Percentiles rank a stretch among this genome's conserved stretches.
Evolutionary conservation across 2,329 filamentous ascomycete genomes (phyloP).

Genomic region (Aspergillus eucalypticola): DNA sequence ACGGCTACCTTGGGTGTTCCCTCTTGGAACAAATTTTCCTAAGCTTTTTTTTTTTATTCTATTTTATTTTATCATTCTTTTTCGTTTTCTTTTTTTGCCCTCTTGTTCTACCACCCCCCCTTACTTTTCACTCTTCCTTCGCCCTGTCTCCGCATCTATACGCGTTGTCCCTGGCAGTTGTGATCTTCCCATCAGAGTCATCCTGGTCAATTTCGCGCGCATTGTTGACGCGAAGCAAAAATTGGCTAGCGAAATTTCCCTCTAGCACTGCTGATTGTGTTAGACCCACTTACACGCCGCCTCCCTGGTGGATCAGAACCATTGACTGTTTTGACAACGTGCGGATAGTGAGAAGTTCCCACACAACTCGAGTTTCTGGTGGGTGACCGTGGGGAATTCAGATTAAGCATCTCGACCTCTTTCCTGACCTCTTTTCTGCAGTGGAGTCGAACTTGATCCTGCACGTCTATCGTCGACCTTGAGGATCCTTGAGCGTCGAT

Average conservation of each 20-base stretch:
- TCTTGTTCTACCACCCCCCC: slow-evolving; percentile 15
- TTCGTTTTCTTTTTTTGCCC: slow-evolving; percentile 15
- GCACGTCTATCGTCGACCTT: slow-evolving; percentile 20
- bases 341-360: slow-evolving; percentile 45
- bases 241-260: slow-evolving; percentile 26
- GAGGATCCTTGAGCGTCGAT: slow-evolving; percentile 19
- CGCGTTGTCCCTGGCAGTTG: slow-evolving; percentile 22
- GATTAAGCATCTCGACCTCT: slow-evolving; percentile 37
- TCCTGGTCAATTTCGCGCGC: slow-evolving; percentile 27
- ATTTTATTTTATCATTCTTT: slow-evolving; percentile 22
- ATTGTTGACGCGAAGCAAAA: slow-evolving; percentile 40
- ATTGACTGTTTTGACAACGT: slow-evolving; percentile 42
- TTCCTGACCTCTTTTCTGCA: slow-evolving; percentile 29
- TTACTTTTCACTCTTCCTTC: slow-evolving; percentile 19
- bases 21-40: slow-evolving; percentile 16
- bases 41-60: slow-evolving; percentile 15
- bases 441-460: slow-evolving; percentile 36
- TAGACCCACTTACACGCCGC: slow-evolving; percentile 43
- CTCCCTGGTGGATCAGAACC: slow-evolving; percentile 43
- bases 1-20: slow-evolving; percentile 23
- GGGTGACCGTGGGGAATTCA: slow-evolving; percentile 45
- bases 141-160: slow-evolving; percentile 13
- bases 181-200: slow-evolving; percentile 20
- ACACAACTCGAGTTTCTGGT: slow-evolving; percentile 39
- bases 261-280: slow-evolving; percentile 35